Conservation (phyloP, 495 filamentous ascomycete genomes). For the Talaromyces thailandensis region DNA sequence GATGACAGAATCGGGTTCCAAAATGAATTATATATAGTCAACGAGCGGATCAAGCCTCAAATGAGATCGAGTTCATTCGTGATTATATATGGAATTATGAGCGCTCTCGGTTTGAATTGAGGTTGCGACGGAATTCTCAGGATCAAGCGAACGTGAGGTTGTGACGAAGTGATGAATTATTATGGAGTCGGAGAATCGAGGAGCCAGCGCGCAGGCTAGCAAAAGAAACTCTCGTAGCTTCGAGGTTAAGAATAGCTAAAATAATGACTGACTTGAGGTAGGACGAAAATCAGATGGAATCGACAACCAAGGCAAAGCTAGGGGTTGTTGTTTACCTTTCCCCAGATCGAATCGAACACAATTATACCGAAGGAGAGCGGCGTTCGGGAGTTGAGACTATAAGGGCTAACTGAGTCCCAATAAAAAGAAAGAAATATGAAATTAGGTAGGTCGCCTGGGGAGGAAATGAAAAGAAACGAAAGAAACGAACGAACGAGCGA, state of each 20-base stretch:
- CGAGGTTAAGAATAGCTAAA: not conserved
- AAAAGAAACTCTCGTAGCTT: not conserved
- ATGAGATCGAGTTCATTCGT: not conserved
- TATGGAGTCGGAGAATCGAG: not conserved
- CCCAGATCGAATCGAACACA: not conserved
- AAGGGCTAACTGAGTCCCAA: conserved; percentile 2
- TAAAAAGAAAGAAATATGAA: conserved; percentile 14
- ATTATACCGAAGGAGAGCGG: conserved; percentile 1
- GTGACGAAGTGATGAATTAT: not conserved
- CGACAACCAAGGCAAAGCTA: not conserved
- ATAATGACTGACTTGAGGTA: not conserved
- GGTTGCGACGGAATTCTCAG: not conserved
- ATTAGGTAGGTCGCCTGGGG: conserved; percentile 21
- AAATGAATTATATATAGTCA: not conserved
- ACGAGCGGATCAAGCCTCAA: not conserved
- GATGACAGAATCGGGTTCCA: not conserved
- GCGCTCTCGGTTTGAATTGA: not conserved
- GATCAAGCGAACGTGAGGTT: not conserved
- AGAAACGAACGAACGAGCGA: conserved; percentile 23
- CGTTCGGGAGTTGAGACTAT: not conserved
- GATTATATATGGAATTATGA: not conserved
- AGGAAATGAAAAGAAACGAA: conserved; percentile 24
- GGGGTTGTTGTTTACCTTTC: not conserved
- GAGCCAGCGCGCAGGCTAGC: not conserved
- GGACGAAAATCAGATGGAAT: not conserved